Conservation (phyloP, 176 grass and related monocot species). For the Bonia amplexicaulis region DNA sequence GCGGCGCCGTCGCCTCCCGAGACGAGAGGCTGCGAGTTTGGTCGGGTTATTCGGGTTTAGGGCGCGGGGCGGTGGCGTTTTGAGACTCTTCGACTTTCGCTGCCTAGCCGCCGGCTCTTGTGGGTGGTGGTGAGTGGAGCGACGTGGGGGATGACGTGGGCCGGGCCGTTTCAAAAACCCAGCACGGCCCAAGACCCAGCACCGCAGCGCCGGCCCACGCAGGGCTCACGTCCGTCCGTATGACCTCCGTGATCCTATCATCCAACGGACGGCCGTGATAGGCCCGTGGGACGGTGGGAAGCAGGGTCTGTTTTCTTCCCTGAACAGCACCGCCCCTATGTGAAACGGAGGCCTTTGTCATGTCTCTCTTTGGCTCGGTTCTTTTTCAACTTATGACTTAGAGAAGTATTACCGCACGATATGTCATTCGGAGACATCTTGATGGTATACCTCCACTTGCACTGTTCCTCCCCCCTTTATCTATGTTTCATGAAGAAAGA, state of each 20-base stretch:
- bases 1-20: background rate
- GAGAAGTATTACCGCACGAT: no score
- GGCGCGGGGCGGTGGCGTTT: slow-evolving; percentile 25
- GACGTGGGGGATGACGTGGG: background rate
- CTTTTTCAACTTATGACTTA: no score
- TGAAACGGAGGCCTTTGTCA: background rate
- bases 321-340: no score
- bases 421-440: no score
- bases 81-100: background rate
- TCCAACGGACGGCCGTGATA: background rate
- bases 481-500: no score
- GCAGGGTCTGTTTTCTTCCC: no score
- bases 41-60: background rate
- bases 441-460: no score
- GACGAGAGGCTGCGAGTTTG: background rate
- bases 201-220: background rate
- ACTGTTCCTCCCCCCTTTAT: no score
- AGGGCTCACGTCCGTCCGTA: background rate
- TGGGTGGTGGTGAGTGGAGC: background rate
- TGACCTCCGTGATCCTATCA: background rate
- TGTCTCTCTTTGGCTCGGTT: no score
- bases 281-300: background rate
- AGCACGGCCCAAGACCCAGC: background rate
- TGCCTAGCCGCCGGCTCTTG: background rate
- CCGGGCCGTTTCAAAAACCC: background rate